A percentile compares a stretch with the other conserved stretches of the same genome.
Evolutionary conservation across 2,329 filamentous ascomycete genomes (phyloP).

Genomic region (Tothia fuscella): DNA sequence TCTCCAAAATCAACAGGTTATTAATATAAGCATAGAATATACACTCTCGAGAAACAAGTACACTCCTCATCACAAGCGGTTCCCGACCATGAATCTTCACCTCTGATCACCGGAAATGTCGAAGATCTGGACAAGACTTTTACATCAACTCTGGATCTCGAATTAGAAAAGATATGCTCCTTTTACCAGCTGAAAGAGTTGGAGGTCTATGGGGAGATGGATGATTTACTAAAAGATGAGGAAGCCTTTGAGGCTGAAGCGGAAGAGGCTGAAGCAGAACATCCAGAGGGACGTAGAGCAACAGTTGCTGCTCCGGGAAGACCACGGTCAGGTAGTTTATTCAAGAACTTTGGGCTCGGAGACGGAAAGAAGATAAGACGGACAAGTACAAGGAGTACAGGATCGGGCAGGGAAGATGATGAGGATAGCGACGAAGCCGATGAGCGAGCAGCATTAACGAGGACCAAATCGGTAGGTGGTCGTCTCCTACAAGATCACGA

Average conservation of each 20-base stretch:
- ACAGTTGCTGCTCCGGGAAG: conserved; percentile 12
- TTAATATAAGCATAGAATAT: conserved; percentile 53
- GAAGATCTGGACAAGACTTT: conserved; percentile 72
- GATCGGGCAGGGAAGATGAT: conserved; percentile 25
- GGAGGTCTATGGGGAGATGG: conserved; percentile 73
- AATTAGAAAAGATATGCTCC: conserved; percentile 85
- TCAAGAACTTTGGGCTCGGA: conserved; percentile 37
- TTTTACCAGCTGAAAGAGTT: conserved; percentile 86
- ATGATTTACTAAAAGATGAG: conserved; percentile 64
- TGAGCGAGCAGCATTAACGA: conserved; percentile 29
- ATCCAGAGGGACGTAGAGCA: conserved; percentile 19
- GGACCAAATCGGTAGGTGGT: conserved; percentile 26
- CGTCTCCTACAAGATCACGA: conserved; percentile 25
- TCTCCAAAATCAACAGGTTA: not conserved
- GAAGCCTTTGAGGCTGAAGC: conserved; percentile 52
- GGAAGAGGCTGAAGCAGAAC: conserved; percentile 24
- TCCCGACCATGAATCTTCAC: conserved; percentile 71
- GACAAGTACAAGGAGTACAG: conserved; percentile 27
- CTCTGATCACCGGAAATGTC: conserved; percentile 55
- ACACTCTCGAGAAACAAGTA: conserved; percentile 78
- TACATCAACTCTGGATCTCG: conserved; percentile 66
- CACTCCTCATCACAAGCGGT: conserved; percentile 37
- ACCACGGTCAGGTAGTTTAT: conserved; percentile 38
- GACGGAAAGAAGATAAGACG: conserved; percentile 29
- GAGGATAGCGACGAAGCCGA: conserved; percentile 51